A percentile compares a stretch with the other conserved stretches of the same genome.
Evolutionary conservation across 495 filamentous ascomycete species (phyloP).

Genomic region (Talaromyces proteolyticus): DNA sequence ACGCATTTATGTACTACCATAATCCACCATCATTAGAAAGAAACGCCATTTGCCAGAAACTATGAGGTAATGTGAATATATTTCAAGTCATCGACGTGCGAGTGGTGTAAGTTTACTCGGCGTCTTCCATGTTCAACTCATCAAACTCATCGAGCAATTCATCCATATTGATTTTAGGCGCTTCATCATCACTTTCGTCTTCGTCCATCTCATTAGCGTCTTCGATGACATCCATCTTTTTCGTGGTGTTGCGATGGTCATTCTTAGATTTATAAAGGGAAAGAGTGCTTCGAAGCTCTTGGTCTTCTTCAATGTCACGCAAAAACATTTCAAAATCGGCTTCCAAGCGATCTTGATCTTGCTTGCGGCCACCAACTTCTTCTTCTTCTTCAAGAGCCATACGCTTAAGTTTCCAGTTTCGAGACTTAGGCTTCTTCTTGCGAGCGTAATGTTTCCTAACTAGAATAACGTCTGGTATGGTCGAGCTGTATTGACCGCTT

Average conservation of each 20-base stretch:
- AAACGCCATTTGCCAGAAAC: neutral
- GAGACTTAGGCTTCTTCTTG: constrained; percentile 77
- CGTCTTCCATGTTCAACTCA: constrained; percentile 59
- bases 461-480: constrained; percentile 85
- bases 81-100: too few species aligned
- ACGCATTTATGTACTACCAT: too few species aligned
- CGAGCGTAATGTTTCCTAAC: constrained; percentile 95
- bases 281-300: constrained; percentile 75
- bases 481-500: constrained; percentile 60
- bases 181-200: constrained; percentile 58
- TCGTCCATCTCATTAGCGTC: constrained; percentile 62
- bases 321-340: constrained; percentile 96
- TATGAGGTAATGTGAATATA: too few species aligned
- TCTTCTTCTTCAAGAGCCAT: constrained; percentile 85
- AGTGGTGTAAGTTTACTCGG: constrained; percentile 3
- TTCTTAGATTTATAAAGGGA: constrained; percentile 74
- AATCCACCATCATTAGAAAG: too few species aligned
- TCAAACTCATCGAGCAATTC: constrained; percentile 89
- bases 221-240: constrained; percentile 38
- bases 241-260: constrained; percentile 24
- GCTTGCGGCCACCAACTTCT: constrained; percentile 60
- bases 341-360: constrained; percentile 80
- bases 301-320: constrained; percentile 92
- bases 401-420: constrained; percentile 90
- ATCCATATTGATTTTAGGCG: constrained; percentile 73